Base-by-base conservation (phyloP, 108 stramenopile genomes). In the Stephanodiscus triporus region DNA sequence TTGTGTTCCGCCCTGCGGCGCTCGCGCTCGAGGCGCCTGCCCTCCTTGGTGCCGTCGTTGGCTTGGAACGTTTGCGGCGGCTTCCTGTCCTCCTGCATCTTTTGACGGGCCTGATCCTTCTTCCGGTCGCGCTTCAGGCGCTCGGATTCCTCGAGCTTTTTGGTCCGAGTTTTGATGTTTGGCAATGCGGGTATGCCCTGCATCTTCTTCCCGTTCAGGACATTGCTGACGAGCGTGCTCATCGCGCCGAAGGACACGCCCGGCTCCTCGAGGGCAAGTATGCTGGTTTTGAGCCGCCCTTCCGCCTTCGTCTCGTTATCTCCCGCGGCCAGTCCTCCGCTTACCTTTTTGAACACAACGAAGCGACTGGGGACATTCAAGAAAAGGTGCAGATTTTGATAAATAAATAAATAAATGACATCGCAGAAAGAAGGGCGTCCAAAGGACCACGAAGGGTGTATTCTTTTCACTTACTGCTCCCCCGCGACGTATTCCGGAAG, bases 271-370 rank as follows among this genome's bases (percentile, higher is more conserved):
- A 93, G 58, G 23, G 90, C 49, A 13, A 86, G 67, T 22, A 88
- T 80, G 56, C 85, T 87, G 7, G 93, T 90, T 47, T 87, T 89
- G 59, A 94, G 83, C 27, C 93, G 86, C 19, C 75, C 71, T 9
- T 86, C 84, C 24, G 71, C 70, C 40, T 79, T 69, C 26, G 85
- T 86, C 38, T 59, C 42, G 30, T 79, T 79, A 63, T 79, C 78
- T 19, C 78, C 68, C 2, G 45, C 72, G 23, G 67, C 45, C 24
- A 87, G 57, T 3, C 83, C 83, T 30, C 92, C 92, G 40, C 79
- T 81, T 8, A 91, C 70, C 70, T 94, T 94, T 85, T 91, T 82
- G 71, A 94, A 91, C 14, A 94, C 85, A 20, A 88, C 89, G 73
- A 94, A 91, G 20, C 93, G 88, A 66, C 58, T 59, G 58, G 23